Evolutionary conservation across 2,329 filamentous ascomycete genomes (phyloP), one percentile per base, ranked within the genome.

Genomic region (Colletotrichum costaricense): DNA sequence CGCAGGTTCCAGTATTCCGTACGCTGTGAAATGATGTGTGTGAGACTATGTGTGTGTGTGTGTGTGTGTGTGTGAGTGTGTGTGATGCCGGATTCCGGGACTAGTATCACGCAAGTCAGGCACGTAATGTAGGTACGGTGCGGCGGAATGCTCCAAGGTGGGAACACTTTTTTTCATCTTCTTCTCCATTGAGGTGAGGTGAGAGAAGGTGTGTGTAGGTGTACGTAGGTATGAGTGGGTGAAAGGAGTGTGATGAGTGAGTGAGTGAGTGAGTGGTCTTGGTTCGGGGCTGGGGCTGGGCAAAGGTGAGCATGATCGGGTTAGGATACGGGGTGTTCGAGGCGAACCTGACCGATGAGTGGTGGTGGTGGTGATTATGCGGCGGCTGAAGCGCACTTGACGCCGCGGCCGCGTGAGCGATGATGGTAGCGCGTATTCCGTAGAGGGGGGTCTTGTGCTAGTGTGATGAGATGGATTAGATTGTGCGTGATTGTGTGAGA

Each of bases 91-190:
- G 63, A 33, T 56, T 22, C 52, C 52, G 30, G 16, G 33, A 28
- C 30, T 65, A 42, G 63, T 56, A 42, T 55, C 52, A 65, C 22
- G 52, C 49, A 65, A 65, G 52, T n/a, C 52, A 65, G 63, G 63
- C 52, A 56, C 63, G 52, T 35, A 35, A 52, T 63, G 60, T 63
- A 54, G 60, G 60, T 33, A 54, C 42, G 60, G 60, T 22, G 26
- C 24, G 11, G 60, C 26, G 22, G 38, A 35, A 19, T 9, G 42
- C 22, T 26, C 28, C 19, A 22, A 9, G 60, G 46, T 52, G 19
- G 42, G 19, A 46, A 42, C 35, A 42, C 35, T 42, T 42, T 42
- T 16, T 6, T 5, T 12, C 12, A 16, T 42, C 14, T 3, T 16
- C 12, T n/a, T n/a, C 19, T 46, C 16, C 1, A 46, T 55, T 22